These are phyloP conservation scores for Durusdinium trenchii DNA, from an alignment of 73 alveolate species.

Conservation along the genomic window DNA sequence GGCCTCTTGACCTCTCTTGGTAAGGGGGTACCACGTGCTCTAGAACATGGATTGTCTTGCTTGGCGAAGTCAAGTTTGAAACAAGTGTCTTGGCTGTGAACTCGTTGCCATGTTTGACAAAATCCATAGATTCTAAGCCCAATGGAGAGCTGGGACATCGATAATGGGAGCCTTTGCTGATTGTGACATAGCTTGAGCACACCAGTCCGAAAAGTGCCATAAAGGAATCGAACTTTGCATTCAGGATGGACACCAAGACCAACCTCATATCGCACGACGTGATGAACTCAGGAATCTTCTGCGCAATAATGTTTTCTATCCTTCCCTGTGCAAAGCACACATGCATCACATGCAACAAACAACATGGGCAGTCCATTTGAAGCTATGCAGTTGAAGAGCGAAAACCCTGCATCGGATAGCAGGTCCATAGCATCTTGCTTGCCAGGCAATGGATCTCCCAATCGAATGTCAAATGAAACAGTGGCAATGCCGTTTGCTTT, in stretches of 20 bases:
- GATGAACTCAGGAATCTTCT: background rate
- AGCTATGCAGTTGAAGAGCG: background rate
- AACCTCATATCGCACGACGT: background rate
- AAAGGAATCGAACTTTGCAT: background rate
- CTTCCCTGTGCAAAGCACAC: background rate
- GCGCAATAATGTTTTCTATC: background rate
- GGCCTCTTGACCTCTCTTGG: background rate
- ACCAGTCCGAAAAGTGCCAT: background rate
- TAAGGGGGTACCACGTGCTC: background rate
- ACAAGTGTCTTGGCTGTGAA: background rate
- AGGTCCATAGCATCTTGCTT: constrained; percentile 17
- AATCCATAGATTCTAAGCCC: background rate
- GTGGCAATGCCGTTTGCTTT: background rate
- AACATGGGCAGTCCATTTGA: no score
- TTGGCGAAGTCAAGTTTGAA: no score
- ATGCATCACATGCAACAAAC: background rate
- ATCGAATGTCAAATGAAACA: background rate
- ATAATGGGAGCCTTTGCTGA: background rate
- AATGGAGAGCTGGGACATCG: background rate
- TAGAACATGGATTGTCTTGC: no score
- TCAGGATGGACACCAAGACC: background rate
- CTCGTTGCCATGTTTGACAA: background rate
- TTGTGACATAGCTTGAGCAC: background rate
- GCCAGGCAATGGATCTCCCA: background rate
- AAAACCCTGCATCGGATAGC: background rate